Base-by-base conservation (phyloP, 495 filamentous ascomycete species). In the Amphirosellinia nigrospora region DNA sequence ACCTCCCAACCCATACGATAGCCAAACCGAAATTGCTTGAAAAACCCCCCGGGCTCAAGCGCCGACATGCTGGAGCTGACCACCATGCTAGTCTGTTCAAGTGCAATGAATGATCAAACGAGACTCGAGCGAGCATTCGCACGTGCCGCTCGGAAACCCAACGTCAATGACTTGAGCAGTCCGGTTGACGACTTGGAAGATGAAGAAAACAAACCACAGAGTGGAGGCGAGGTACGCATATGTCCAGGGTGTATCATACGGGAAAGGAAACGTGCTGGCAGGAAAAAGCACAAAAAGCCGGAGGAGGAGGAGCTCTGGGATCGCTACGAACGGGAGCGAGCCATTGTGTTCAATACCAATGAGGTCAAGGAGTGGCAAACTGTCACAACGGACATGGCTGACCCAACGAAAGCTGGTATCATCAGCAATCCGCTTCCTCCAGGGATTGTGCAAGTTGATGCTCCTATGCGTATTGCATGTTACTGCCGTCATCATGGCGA, bases 391-490 rank as follows among this genome's bases (percentile, higher is more conserved):
- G 46, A 74, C 50, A 77, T 79, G 72, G 77, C 79, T 41, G 78
- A 79, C 62, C 78, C 79, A 43, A 79, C 75, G 7, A 77, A 74
- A 64, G 70, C 75, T 46, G 70, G 70, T 23, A 52, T 63, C 16
- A 64, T 68, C 56, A 75, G 78, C 38, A 79, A 82, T 34, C 75
- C 79, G 1, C 77, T 88, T 4, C 89, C 90, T 13, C 81, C 84
- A 9, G 89, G 87, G 41, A 86, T 89, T 23, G 89, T 90, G 82
- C 90, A 92, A 74, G 89, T 96, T 26, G 88, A 94, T 72, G 86
- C 90, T 9, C 93, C 93, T 7, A 97, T 98, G 94, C 88, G 95
- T n/a, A 97, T 98, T 73, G 93, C 94, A 5, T 98, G 95, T 79
- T 98, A 98, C 80, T 97, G 95, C 79, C 89, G 95, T 4, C 95